Percentiles rank a stretch among this genome's conserved stretches.
Evolutionary conservation across 257 asterid species (phyloP).

Genomic region (Rehmannia glutinosa): DNA sequence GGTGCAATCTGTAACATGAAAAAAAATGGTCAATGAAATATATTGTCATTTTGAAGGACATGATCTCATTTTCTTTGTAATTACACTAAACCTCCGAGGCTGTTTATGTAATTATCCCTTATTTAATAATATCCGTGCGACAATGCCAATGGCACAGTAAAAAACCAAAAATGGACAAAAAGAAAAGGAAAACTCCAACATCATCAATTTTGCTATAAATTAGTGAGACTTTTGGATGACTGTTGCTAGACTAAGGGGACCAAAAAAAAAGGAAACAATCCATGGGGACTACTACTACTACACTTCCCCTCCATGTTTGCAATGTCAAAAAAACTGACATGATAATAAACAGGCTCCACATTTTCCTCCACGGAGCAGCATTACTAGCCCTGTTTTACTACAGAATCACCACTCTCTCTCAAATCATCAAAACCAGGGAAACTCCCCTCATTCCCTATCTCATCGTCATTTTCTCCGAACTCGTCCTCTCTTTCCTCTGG

Average conservation of each 20-base stretch:
- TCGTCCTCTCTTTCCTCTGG: constrained; percentile 30
- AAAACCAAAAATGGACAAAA: too few species aligned
- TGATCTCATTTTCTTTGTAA: too few species aligned
- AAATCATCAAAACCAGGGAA: not conserved
- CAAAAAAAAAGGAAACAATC: too few species aligned
- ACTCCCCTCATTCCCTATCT: constrained; percentile 25
- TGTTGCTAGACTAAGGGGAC: too few species aligned
- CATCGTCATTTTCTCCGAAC: constrained; percentile 35
- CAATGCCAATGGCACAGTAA: too few species aligned
- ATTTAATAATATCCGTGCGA: too few species aligned
- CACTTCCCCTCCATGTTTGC: constrained; percentile 25
- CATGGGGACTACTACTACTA: not conserved
- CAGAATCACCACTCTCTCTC: constrained; percentile 22
- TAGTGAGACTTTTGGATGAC: not conserved
- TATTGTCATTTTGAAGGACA: too few species aligned
- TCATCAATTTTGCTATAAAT: constrained; percentile 1
- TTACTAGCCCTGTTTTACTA: constrained; percentile 33
- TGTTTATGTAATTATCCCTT: too few species aligned
- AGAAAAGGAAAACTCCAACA: not conserved
- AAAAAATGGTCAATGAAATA: too few species aligned
- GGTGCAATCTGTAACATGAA: too few species aligned
- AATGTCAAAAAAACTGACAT: constrained; percentile 14
- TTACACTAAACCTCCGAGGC: too few species aligned
- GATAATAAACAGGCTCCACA: constrained; percentile 34
- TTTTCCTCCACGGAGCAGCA: constrained; percentile 31